Conservation (phyloP, 1,139 yeast genomes). For the Saccharomycopsis hybrid region DNA sequence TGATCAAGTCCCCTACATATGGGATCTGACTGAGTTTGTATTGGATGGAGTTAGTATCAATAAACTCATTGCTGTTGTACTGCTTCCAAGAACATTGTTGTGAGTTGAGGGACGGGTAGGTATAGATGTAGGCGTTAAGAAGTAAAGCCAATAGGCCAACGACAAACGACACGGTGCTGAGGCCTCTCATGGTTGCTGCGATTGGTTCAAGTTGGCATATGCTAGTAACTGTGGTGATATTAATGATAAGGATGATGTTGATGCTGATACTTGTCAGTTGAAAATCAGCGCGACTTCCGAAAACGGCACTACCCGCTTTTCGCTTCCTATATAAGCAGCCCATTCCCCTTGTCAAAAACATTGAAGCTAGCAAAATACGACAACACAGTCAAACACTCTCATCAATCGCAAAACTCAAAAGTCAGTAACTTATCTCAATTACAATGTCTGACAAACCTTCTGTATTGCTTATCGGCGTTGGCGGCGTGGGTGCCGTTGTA, state of each 20-base stretch:
- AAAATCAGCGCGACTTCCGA: not conserved
- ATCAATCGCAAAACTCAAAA: no score
- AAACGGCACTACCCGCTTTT: not conserved
- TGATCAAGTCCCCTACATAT: slow-evolving; percentile 33
- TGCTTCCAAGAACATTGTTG: slow-evolving; percentile 53
- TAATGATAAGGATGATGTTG: no score
- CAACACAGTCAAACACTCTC: no score
- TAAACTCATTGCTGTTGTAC: slow-evolving; percentile 20
- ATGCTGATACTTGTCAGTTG: not conserved
- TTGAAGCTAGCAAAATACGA: no score
- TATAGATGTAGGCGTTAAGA: slow-evolving; percentile 56
- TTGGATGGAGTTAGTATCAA: slow-evolving; percentile 8
- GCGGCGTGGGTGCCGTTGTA: slow-evolving; percentile 56
- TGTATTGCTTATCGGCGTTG: slow-evolving; percentile 42
- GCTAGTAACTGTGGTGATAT: no score
- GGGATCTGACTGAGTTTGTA: slow-evolving; percentile 25
- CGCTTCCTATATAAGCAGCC: not conserved
- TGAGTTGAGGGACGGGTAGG: slow-evolving; percentile 60
- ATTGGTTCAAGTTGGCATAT: no score
- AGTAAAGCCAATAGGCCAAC: slow-evolving; percentile 36
- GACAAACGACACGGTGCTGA: slow-evolving; percentile 23
- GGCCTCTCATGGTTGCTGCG: not conserved
- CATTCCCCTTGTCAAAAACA: no score
- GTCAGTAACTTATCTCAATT: no score
- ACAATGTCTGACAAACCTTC: slow-evolving; percentile 18